Evolutionary conservation across 148 eudicot species (phyloP).

Genomic region (Tetragonia tetragonoides): DNA sequence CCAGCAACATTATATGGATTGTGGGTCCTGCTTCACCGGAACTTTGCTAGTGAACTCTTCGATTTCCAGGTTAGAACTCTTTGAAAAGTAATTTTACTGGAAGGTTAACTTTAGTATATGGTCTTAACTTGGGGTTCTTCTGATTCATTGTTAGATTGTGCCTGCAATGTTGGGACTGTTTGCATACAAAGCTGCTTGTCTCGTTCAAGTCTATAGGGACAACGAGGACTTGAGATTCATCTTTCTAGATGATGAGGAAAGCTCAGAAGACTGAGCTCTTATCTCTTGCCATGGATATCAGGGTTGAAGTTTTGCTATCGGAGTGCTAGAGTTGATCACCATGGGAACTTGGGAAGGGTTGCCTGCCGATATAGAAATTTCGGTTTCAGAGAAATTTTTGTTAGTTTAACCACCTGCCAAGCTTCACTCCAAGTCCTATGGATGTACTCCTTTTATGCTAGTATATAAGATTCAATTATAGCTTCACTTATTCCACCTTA

Average conservation of each 20-base stretch:
- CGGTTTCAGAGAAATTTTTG: neutral
- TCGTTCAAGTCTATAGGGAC: slow-evolving; percentile 93
- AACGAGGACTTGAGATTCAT: slow-evolving; percentile 74
- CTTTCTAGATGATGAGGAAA: slow-evolving; percentile 58
- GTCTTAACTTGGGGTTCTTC: neutral
- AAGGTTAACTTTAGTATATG: neutral
- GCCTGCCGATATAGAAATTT: neutral
- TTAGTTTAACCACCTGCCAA: neutral
- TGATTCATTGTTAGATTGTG: slow-evolving; percentile 47
- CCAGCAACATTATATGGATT: slow-evolving; percentile 85
- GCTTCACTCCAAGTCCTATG: neutral
- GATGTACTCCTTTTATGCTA: neutral
- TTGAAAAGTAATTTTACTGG: neutral
- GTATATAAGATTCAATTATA: neutral
- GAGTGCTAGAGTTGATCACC: neutral
- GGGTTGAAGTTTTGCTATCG: neutral
- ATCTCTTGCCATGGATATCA: neutral
- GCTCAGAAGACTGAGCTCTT: slow-evolving; percentile 23
- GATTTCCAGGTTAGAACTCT: slow-evolving; percentile 65
- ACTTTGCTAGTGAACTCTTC: slow-evolving; percentile 54
- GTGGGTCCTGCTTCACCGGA: slow-evolving; percentile 70
- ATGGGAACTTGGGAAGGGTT: too few relatives aligned
- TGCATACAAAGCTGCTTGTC: slow-evolving; percentile 94
- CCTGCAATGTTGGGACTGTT: slow-evolving; percentile 92
- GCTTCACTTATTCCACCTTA: neutral